Conservation (phyloP, 1,284 basidiomycete genomes). For the Cerrena zonata region DNA sequence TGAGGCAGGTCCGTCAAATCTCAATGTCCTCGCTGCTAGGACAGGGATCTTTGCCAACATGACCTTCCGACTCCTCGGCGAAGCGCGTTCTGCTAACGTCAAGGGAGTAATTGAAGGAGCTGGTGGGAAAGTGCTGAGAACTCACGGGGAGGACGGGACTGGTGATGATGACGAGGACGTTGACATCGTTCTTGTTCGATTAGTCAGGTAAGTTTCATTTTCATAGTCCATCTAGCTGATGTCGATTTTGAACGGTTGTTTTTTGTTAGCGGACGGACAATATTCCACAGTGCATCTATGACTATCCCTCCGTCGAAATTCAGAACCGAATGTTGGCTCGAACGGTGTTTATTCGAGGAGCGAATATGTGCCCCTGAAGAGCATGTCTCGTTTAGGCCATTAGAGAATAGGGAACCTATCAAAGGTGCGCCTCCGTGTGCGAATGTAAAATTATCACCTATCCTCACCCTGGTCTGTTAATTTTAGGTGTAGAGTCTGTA, state of each 20-base stretch:
- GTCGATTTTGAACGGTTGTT: neutral
- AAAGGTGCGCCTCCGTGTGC: constrained; percentile 33
- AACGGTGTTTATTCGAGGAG: constrained; percentile 66
- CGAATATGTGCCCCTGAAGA: constrained; percentile 54
- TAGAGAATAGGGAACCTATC: constrained; percentile 48
- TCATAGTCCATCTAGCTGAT: neutral
- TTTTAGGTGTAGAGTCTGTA: constrained; percentile 46
- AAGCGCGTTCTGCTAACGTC: constrained; percentile 53
- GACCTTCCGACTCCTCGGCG: constrained; percentile 55
- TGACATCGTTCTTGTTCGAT: constrained; percentile 61
- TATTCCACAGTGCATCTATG: constrained; percentile 50
- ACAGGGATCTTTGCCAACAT: constrained; percentile 44
- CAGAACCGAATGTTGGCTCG: constrained; percentile 79
- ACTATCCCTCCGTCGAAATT: constrained; percentile 43
- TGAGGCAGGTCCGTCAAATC: neutral
- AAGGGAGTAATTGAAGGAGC: constrained; percentile 50
- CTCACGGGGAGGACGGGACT: constrained; percentile 39
- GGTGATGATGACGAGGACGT: constrained; percentile 46
- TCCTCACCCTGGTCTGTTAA: constrained; percentile 5
- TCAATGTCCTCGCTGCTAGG: constrained; percentile 2
- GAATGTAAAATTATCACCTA: neutral
- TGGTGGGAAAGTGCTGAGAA: constrained; percentile 46
- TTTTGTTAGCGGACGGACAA: constrained; percentile 50
- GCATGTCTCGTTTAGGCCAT: constrained; percentile 58
- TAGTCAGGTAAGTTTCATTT: constrained; percentile 51